Percentiles rank a stretch among this genome's conserved stretches.
Evolutionary conservation across 305 asterid genomes (phyloP).

Genomic region (Nicotiana rustica): DNA sequence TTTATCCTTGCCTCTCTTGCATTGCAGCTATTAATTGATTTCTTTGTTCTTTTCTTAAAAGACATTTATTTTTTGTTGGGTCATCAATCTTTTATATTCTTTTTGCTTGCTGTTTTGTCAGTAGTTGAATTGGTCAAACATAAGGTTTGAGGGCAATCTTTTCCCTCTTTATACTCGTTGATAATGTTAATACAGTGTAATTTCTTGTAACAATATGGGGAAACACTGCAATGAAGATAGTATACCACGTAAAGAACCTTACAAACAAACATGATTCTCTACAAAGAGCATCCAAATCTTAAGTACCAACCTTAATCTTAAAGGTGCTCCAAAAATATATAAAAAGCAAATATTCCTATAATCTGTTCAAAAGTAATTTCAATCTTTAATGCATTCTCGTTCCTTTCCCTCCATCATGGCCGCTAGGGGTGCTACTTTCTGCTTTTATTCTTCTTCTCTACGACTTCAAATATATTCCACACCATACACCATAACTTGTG

Average conservation of each 20-base stretch:
- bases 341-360: not conserved
- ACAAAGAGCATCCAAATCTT: not conserved
- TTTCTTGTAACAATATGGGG: not conserved
- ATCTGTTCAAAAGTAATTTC: not conserved
- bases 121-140: constrained; percentile 7
- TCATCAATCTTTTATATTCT: not conserved
- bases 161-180: not conserved
- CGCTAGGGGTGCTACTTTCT: not conserved
- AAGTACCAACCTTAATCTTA: not conserved
- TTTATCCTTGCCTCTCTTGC: constrained; percentile 22
- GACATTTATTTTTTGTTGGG: not conserved
- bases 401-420: not conserved
- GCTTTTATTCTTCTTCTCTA: not conserved
- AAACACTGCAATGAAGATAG: not conserved
- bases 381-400: not conserved
- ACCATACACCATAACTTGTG: not conserved
- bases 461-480: not conserved
- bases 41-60: constrained; percentile 1
- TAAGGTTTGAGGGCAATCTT: not conserved
- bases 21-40: constrained; percentile 25
- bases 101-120: constrained; percentile 17
- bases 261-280: not conserved
- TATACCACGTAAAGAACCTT: not conserved
- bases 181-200: not conserved
- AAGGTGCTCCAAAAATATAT: not conserved